Conservation (phyloP, 257 asterid species). For the Solanum bukasovii region DNA sequence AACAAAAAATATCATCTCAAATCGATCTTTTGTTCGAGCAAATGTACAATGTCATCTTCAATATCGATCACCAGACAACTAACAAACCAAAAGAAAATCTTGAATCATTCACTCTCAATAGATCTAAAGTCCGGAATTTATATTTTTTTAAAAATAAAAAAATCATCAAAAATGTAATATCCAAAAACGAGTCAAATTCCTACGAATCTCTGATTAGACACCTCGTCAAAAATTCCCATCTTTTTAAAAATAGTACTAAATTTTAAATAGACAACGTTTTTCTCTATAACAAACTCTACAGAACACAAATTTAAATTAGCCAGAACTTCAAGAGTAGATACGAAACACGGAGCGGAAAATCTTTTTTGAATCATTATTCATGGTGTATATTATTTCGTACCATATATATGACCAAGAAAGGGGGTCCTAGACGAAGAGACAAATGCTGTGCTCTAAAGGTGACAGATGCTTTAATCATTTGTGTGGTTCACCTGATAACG, state of each 20-base stretch:
- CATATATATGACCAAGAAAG: not conserved
- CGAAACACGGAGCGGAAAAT: fast-evolving
- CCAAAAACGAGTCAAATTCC: not conserved
- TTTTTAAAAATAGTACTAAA: not conserved
- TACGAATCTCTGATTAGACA: too few species aligned
- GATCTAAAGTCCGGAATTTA: too few species aligned
- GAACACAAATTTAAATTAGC: not conserved
- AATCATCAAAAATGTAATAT: too few species aligned
- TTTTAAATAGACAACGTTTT: not conserved
- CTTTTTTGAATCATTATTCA: not conserved
- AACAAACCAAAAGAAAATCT: too few species aligned
- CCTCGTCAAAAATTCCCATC: too few species aligned
- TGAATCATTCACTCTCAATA: too few species aligned
- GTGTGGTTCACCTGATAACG: not conserved
- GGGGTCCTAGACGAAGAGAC: not conserved
- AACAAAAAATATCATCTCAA: not conserved
- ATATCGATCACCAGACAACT: not conserved
- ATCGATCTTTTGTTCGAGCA: not conserved
- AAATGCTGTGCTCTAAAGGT: not conserved
- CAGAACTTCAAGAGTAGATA: not conserved
- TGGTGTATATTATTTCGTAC: not conserved
- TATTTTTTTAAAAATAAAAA: too few species aligned
- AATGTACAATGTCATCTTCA: not conserved
- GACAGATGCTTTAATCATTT: not conserved
- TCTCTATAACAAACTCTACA: not conserved